Conservation (phyloP, 441 rosid species). For the Erodium trifolium region DNA sequence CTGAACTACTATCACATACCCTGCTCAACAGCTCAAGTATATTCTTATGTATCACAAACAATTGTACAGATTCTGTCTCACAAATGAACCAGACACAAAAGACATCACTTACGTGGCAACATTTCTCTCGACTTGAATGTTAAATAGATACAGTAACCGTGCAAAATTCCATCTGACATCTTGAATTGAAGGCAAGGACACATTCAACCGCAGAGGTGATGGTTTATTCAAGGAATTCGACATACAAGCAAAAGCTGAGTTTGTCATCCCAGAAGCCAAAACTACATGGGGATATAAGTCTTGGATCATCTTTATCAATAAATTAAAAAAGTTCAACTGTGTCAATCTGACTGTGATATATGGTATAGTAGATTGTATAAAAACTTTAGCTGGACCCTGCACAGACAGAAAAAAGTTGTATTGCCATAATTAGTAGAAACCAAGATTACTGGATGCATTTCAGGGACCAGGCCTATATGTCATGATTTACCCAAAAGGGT, state of each 20-base stretch:
- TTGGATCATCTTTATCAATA: constrained; percentile 31
- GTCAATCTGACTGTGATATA: constrained; percentile 34
- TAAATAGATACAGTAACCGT: constrained; percentile 73
- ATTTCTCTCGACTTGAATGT: constrained; percentile 83
- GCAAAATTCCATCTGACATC: constrained; percentile 66
- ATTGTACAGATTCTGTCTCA: too few species aligned
- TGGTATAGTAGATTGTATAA: constrained; percentile 37
- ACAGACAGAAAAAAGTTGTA: constrained; percentile 12
- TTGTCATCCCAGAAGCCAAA: constrained; percentile 34
- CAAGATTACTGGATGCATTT: neutral
- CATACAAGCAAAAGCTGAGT: constrained; percentile 59
- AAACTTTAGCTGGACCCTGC: constrained; percentile 43
- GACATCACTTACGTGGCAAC: constrained; percentile 68
- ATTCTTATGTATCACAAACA: too few species aligned
- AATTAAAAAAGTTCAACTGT: constrained; percentile 26
- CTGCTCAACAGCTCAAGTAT: too few species aligned
- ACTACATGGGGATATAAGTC: constrained; percentile 16
- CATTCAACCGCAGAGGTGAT: constrained; percentile 61
- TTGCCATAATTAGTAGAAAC: neutral
- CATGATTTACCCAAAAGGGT: neutral
- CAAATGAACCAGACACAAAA: too few species aligned
- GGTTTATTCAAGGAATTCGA: constrained; percentile 77
- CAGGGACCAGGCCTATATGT: neutral
- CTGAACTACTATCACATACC: too few species aligned
- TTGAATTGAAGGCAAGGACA: constrained; percentile 61